These are phyloP conservation scores for Didymella segeticola DNA, from an alignment of 2,329 filamentous ascomycete species.

Conservation along the genomic window DNA sequence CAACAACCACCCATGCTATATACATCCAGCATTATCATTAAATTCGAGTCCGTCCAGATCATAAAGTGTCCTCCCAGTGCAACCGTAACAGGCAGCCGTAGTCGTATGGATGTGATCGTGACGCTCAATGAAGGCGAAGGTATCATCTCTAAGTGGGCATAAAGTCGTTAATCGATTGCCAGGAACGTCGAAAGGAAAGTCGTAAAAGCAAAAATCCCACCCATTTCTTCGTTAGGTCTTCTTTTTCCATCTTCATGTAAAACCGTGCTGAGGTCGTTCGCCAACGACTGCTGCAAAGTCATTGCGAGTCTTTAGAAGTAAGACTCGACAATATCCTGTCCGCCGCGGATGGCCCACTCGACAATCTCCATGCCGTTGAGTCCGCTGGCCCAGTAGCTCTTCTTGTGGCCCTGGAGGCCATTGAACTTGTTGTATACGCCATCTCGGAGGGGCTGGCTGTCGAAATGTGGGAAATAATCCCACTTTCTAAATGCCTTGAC, in stretches of 20 bases:
- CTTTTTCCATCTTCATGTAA: not conserved
- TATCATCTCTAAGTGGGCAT: conserved; percentile 30
- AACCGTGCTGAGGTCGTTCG: not conserved
- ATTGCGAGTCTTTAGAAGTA: conserved; percentile 32
- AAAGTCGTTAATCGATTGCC: conserved; percentile 22
- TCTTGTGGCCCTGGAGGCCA: conserved; percentile 45
- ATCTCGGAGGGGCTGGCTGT: conserved; percentile 30
- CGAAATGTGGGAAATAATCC: conserved; percentile 51
- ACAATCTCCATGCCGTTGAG: conserved; percentile 49
- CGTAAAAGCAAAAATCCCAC: conserved; percentile 16
- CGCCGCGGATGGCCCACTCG: conserved; percentile 46
- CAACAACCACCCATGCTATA: conserved; percentile 3
- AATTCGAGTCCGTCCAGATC: conserved; percentile 14
- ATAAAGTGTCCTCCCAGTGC: conserved; percentile 7
- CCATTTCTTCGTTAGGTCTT: not conserved
- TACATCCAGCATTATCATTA: conserved; percentile 27
- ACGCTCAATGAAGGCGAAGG: conserved; percentile 39
- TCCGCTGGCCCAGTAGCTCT: conserved; percentile 47
- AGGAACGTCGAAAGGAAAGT: conserved; percentile 15
- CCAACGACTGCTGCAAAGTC: not conserved
- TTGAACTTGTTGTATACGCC: conserved; percentile 44
- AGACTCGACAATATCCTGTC: conserved; percentile 44
- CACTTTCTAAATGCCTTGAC: conserved; percentile 47
- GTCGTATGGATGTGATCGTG: conserved; percentile 32
- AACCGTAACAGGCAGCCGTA: conserved; percentile 18